A percentile compares a stretch with the other conserved stretches of the same genome.
Evolutionary conservation across 73 alveolate genomes (phyloP).

Genomic region (Blepharisma japonicum): DNA sequence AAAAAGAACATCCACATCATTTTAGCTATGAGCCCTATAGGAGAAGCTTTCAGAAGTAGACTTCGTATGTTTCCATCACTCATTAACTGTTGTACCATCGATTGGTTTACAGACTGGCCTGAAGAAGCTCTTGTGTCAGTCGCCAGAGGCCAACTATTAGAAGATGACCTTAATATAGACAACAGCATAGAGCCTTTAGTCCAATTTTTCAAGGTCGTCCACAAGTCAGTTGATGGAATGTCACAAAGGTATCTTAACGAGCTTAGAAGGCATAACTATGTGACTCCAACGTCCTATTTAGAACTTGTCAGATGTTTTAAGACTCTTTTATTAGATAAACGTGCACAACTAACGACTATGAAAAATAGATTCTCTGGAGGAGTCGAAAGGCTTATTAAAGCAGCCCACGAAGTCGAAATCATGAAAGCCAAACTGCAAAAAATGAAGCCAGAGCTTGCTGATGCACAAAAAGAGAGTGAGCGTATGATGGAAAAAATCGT

Average conservation of each 20-base stretch:
- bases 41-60: constrained; percentile 92
- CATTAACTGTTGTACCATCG: constrained; percentile 95
- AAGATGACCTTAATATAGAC: constrained; percentile 41
- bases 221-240: constrained; percentile 51
- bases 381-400: constrained; percentile 86
- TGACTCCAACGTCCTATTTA: constrained; percentile 92
- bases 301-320: constrained; percentile 92
- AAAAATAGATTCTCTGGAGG: constrained; percentile 90
- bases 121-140: constrained; percentile 88
- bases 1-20: constrained; percentile 94
- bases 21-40: constrained; percentile 98
- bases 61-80: constrained; percentile 99
- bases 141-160: constrained; percentile 74
- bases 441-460: constrained; percentile 93
- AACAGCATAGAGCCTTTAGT: constrained; percentile 30
- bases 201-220: constrained; percentile 69
- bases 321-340: constrained; percentile 66
- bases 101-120: constrained; percentile 97
- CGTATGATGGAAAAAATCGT: constrained; percentile 84
- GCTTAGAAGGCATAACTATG: constrained; percentile 69
- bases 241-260: constrained; percentile 35
- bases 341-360: constrained; percentile 72
- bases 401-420: constrained; percentile 88
- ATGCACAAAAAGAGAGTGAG: constrained; percentile 91
- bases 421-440: constrained; percentile 82